Conservation (phyloP, 495 filamentous ascomycete genomes). For the Penicillium subrubescens region DNA sequence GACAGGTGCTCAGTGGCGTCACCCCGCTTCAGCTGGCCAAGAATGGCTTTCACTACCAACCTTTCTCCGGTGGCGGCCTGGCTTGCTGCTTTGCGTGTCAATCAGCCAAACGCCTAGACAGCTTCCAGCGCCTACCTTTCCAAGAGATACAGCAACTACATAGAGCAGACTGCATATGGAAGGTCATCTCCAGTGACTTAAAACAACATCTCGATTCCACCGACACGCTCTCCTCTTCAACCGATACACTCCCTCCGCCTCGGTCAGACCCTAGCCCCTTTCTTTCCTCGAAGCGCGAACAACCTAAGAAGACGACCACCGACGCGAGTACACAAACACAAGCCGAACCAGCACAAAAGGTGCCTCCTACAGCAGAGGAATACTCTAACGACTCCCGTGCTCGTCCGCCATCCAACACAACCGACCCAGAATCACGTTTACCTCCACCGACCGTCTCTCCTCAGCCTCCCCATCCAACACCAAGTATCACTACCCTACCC, state of each 20-base stretch:
- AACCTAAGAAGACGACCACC: neutral
- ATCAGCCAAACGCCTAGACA: slow-evolving; percentile 7
- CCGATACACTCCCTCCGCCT: neutral
- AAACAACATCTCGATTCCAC: slow-evolving; percentile 12
- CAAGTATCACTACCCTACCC: too few species aligned
- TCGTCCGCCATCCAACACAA: neutral
- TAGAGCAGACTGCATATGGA: slow-evolving; percentile 12
- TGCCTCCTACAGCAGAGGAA: neutral
- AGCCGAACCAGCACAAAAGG: neutral
- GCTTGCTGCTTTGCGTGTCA: slow-evolving; percentile 14
- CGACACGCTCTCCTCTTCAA: slow-evolving; percentile 1
- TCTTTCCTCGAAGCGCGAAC: neutral
- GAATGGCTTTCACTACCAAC: slow-evolving; percentile 5
- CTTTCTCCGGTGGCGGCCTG: neutral
- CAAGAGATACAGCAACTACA: slow-evolving; percentile 11
- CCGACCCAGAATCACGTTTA: neutral
- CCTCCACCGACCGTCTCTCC: too few species aligned
- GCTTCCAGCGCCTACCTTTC: slow-evolving; percentile 7
- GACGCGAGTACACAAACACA: neutral
- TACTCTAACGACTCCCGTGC: neutral
- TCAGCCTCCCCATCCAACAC: too few species aligned
- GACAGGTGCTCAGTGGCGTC: slow-evolving; percentile 6
- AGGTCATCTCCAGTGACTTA: slow-evolving; percentile 13
- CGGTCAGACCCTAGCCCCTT: neutral
- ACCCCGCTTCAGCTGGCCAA: slow-evolving; percentile 9